Evolutionary conservation across 352 stramenopile genomes (phyloP), one percentile per base, ranked within the genome.

Genomic region (Globisporangium apiculatum): DNA sequence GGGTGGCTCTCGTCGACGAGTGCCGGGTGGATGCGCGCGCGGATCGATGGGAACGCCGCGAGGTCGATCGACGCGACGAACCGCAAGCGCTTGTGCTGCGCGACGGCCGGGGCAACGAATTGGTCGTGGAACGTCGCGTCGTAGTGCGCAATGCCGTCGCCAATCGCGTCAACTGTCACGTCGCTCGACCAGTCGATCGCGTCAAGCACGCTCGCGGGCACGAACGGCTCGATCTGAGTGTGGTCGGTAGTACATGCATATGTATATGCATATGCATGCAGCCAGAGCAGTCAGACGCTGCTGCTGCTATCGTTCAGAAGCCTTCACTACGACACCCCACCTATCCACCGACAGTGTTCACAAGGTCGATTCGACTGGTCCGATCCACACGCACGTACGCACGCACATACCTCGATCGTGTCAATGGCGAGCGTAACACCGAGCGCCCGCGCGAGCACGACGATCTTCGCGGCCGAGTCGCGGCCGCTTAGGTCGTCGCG

Each of bases 21-120:
- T 47, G 72, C 48, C 3, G 78, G 79, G 40, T 68, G 70, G 38
- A 89, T 76, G 52, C 69, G 71, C 31, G 80, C 76, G 8, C 58
- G 24, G 50, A 93, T 79, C 0, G 41, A 62, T 12, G 71, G 72
- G 55, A 88, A 86, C 38, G 60, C 66, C 17, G 69, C 55, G 18
- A 89, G 52, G 47, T 89, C 70, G 57, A 92, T 77, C 6, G 82
- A 79, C 17, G 82, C 82, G 36, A 91, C 79, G 50, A 83, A 91
- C 53, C 75, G 72, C 37, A 91, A 58, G 17, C 77, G 79, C 54
- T 83, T 86, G 43, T 62, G 57, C 56, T 82, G 68, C 6, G 62
- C 57, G 0, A 80, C 31, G 1, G 74, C 79, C 2, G 69, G 71
- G 11, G 62, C 51, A 61, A 80, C 86, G 64, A 75, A 90, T 45